These are phyloP conservation scores for Zygosaccharomyces lentus DNA, from an alignment of 805 yeast genomes.

Conservation along the genomic window DNA sequence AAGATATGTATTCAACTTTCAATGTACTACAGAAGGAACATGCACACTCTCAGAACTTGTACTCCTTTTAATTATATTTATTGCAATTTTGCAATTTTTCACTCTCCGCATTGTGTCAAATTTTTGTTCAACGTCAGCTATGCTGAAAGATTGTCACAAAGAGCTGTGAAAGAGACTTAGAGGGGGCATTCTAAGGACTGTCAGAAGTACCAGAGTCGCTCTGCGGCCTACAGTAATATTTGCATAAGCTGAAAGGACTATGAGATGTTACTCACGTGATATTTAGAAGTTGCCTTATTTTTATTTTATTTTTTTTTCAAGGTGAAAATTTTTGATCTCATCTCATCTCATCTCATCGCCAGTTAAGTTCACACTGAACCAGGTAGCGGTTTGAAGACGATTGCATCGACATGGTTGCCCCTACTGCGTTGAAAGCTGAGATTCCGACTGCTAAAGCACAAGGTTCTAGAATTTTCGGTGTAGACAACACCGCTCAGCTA, in stretches of 20 bases:
- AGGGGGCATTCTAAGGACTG: too few relatives aligned
- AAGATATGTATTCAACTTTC: background rate
- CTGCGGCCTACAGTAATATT: background rate
- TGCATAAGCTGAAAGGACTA: background rate
- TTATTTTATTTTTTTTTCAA: background rate
- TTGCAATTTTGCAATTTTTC: background rate
- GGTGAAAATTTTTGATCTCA: constrained; percentile 24
- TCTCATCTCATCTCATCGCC: constrained; percentile 27
- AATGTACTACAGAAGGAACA: background rate
- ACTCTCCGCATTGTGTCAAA: constrained; percentile 4
- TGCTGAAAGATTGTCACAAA: background rate
- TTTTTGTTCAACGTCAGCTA: background rate
- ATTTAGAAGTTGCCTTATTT: background rate
- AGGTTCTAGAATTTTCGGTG: constrained; percentile 34
- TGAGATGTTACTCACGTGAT: constrained; percentile 1
- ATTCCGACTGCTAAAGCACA: background rate
- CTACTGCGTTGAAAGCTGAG: constrained; percentile 37
- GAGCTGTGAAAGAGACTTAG: background rate
- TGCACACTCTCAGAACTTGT: background rate
- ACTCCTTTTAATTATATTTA: background rate
- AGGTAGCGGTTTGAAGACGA: background rate
- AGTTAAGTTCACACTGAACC: background rate
- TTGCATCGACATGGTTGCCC: constrained; percentile 42
- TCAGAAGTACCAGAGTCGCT: background rate
- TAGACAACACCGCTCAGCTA: constrained; percentile 28